These are phyloP conservation scores for Saxophila tyrrhenica DNA, from an alignment of 495 filamentous ascomycete species.

Conservation along the genomic window DNA sequence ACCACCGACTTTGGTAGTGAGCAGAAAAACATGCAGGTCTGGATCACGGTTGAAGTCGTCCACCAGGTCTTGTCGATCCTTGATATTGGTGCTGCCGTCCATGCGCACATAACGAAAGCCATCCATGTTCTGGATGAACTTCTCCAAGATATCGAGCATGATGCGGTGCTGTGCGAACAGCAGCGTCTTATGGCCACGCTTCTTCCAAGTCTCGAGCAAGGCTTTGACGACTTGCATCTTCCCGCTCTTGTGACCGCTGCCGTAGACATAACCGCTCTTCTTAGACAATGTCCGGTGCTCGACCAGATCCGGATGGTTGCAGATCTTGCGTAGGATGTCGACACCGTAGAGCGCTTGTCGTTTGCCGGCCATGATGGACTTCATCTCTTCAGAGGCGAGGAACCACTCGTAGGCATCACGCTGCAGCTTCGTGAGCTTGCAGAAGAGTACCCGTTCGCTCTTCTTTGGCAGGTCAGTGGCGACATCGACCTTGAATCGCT, in stretches of 20 bases:
- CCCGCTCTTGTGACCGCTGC: constrained; percentile 61
- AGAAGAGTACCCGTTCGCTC: constrained; percentile 89
- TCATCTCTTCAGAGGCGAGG: constrained; percentile 72
- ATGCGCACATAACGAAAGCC: constrained; percentile 75
- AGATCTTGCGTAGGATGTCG: constrained; percentile 87
- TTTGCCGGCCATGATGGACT: constrained; percentile 57
- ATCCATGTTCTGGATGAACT: constrained; percentile 52
- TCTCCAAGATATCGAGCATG: constrained; percentile 87
- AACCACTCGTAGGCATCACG: constrained; percentile 66
- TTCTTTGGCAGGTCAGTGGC: constrained; percentile 88
- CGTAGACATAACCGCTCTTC: constrained; percentile 60
- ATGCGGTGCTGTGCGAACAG: constrained; percentile 84
- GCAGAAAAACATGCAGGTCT: constrained; percentile 72
- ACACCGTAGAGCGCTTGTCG: constrained; percentile 78
- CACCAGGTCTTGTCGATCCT: constrained; percentile 69
- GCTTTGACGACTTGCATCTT: constrained; percentile 91
- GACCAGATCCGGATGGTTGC: constrained; percentile 86
- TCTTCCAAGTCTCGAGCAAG: constrained; percentile 74
- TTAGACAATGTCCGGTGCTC: constrained; percentile 49
- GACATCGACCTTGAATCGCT: constrained; percentile 87
- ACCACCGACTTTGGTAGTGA: constrained; percentile 91
- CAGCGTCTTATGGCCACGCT: constrained; percentile 77
- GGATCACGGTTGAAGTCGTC: constrained; percentile 81
- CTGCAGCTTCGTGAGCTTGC: constrained; percentile 72
- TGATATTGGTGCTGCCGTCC: constrained; percentile 83